Base-by-base conservation (phyloP, 1,139 yeast genomes). In the Debaryomyces subglobosus region DNA sequence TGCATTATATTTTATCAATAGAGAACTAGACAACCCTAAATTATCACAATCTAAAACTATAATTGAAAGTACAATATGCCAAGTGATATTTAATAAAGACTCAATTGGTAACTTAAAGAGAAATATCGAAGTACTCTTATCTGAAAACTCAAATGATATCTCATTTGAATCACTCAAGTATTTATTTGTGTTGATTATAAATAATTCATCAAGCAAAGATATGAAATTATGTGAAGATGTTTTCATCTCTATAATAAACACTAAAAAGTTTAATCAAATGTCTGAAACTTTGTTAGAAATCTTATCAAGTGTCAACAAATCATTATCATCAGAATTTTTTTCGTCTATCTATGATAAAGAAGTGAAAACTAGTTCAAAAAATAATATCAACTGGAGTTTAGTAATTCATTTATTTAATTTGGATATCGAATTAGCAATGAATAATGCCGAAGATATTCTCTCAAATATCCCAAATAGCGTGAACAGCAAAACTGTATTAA, bases 351-450 rank as follows among this genome's bases (percentile, higher is more conserved):
- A 68, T 49, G 50, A 63, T 20, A 50, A 59, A 12, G 76, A 73
- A 49, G 55, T 72, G 4, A 56, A 54, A 5, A 57, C 40, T 9
- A 54, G 45, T 13, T 39, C 44, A 9, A 56, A 37, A 43, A 25
- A 55, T 12, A 32, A 47, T 10, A 53, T 65, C 18, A 69, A 73
- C 49, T 82, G 85, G 85, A 60, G 56, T 1, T 63, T 83, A 54
- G 61, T 82, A 5, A 66, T 63, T 2, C 66, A 75, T 41, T 64
- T 82, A 9, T 60, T 83, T 35, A 69, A 69, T 15, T 63, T 83
- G 40, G 85, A 83, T 59, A 70, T 79, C 13, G 84, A 79, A 47
- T 60, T 82, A 46, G 82, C 84, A 21, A 68, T 79, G 21, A 67
- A 68, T 12, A 62, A 63, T 38, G 60, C 81, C 23, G 55, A 70